phyloP scores from a whole-genome alignment of 331 rosid genomes.

The Pyracantha coccinea region DNA sequence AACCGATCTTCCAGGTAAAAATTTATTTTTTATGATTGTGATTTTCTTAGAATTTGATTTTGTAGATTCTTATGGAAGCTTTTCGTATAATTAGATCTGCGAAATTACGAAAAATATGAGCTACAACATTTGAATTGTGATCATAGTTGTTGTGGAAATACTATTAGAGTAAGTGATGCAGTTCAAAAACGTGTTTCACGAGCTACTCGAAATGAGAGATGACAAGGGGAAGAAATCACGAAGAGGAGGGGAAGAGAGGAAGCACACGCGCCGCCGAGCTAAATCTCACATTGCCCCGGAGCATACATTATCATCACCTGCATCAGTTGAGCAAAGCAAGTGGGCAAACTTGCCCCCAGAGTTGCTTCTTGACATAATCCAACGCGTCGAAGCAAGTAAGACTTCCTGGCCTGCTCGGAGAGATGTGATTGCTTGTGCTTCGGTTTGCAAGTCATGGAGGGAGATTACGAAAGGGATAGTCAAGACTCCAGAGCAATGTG shows the following conservation, averaged over 20 bases:
- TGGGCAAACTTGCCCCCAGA: conserved; percentile 86
- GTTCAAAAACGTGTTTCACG: conserved; percentile 43
- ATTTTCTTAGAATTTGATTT: background rate
- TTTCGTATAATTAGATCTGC: background rate
- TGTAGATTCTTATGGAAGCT: background rate
- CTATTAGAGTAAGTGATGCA: conserved; percentile 38
- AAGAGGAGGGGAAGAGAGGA: conserved; percentile 42
- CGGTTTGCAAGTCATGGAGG: conserved; percentile 87
- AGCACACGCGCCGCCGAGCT: conserved; percentile 39
- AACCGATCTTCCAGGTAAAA: background rate
- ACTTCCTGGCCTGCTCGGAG: conserved; percentile 78
- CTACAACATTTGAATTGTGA: background rate
- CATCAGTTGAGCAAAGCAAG: conserved; percentile 28
- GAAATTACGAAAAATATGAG: background rate
- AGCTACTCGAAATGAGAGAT: conserved; percentile 50
- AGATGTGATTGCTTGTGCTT: conserved; percentile 76
- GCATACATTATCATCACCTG: conserved; percentile 21
- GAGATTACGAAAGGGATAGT: conserved; percentile 60
- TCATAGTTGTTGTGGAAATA: background rate
- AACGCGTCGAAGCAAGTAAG: conserved; percentile 72
- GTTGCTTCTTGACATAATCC: conserved; percentile 72
- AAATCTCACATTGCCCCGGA: conserved; percentile 80
- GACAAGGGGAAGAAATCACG: conserved; percentile 42
- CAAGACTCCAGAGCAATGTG: conserved; percentile 78
- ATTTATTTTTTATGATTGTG: no score